Evolutionary conservation across 371 early-diverging fungal genomes (phyloP).

Genomic region (Rhizomucor pusillus): DNA sequence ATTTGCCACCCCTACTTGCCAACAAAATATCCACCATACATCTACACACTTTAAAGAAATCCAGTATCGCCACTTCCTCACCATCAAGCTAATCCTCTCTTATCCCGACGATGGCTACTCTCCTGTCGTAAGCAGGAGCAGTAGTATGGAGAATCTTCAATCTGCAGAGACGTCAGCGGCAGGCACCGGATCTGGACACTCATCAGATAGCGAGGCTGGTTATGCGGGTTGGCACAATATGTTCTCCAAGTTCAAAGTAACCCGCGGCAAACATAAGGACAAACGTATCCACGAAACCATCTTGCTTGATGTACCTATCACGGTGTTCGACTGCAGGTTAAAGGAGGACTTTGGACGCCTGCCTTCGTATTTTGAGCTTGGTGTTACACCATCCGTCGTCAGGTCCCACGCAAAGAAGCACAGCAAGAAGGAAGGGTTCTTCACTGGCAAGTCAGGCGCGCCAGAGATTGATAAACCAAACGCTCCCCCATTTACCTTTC

Average conservation of each 20-base stretch:
- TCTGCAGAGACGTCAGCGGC: constrained; percentile 5
- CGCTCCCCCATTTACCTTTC: constrained; percentile 14
- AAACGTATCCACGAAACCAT: constrained; percentile 24
- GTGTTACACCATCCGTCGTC: constrained; percentile 11
- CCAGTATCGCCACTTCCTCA: constrained; percentile 27
- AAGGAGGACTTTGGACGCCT: constrained; percentile 49
- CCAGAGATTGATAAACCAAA: constrained; percentile 9
- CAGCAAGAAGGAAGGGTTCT: background rate
- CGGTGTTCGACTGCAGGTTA: constrained; percentile 39
- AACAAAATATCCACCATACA: constrained; percentile 35
- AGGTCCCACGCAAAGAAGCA: background rate
- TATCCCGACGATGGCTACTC: constrained; percentile 21
- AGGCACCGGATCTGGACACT: background rate
- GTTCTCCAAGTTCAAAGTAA: constrained; percentile 19
- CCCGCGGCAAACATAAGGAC: constrained; percentile 4
- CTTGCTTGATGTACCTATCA: constrained; percentile 25
- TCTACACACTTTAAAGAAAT: constrained; percentile 36
- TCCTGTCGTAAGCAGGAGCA: background rate
- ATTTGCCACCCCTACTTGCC: constrained; percentile 38
- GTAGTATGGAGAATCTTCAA: background rate
- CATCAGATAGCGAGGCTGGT: background rate
- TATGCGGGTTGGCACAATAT: constrained; percentile 14
- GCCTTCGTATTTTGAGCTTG: constrained; percentile 43
- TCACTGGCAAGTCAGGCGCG: background rate
- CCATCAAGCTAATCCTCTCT: constrained; percentile 29